Evolutionary conservation across 2,329 filamentous ascomycete species (phyloP).

Genomic region (Ilyonectria destructans): DNA sequence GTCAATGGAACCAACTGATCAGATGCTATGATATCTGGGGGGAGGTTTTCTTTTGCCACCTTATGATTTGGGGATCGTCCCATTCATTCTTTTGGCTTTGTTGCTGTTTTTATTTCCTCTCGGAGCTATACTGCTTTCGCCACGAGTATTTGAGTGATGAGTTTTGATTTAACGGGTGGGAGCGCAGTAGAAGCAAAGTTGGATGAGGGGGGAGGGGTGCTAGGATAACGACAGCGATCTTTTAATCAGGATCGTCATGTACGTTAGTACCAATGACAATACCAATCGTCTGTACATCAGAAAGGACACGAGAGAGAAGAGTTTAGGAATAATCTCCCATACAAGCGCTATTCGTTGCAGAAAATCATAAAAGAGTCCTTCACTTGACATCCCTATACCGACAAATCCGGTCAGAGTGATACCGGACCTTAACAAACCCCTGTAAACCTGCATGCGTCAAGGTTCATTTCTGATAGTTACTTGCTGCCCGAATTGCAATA

Average conservation of each 20-base stretch:
- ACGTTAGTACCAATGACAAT: background rate
- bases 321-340: slow-evolving; percentile 15
- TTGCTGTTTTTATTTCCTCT: slow-evolving; percentile 5
- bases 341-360: background rate
- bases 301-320: background rate
- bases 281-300: slow-evolving; percentile 17
- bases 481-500: too few species aligned
- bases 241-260: background rate
- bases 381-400: too few species aligned
- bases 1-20: slow-evolving; percentile 18
- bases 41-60: background rate
- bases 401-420: background rate
- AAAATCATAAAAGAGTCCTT: background rate
- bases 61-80: background rate
- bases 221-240: background rate
- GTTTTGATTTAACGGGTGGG: slow-evolving; percentile 1
- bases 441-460: too few species aligned
- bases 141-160: slow-evolving; percentile 16
- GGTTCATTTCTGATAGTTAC: too few species aligned
- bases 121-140: background rate
- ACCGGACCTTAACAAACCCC: background rate
- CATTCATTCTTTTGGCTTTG: slow-evolving; percentile 13
- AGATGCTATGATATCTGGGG: slow-evolving; percentile 17
- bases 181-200: background rate
- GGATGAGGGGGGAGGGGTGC: background rate